Base-by-base conservation (phyloP, 2,329 filamentous ascomycete species). In the Pezicula neosporulosa region DNA sequence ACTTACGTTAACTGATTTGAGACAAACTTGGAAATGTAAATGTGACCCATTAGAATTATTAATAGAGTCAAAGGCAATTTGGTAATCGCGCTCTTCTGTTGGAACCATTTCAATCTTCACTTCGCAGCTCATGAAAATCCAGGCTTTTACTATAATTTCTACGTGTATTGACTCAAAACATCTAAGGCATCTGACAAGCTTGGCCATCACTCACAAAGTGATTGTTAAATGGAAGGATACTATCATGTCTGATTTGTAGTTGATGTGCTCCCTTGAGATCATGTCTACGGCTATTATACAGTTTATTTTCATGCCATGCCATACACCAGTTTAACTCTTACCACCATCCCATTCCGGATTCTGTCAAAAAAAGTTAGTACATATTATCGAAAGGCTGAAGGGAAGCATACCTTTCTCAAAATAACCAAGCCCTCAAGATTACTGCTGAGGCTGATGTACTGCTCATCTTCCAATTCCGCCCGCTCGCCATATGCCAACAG, bases 391-490 rank as follows among this genome's bases (percentile, higher is more conserved):
- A 4, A 36, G 4, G 15, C 37, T 19, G 21, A 10, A 18, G n/a
- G 28, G 38, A 10, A n/a, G 50, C 82, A 73, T 80, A 96, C 93
- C 90, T 97, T 97, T 78, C 88, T 87, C 71, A 99, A 77, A 70
- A 99, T 97, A 51, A 97, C 93, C 64, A 99, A 78, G 30, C 94
- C 94, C 74, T 99, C 94, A 56, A 99, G 78, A 48, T 86, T 96
- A 74, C 85, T 94, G 68, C 86, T 95, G 66, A 99, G 75, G 71
- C 88, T 90, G 58, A 97, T 86, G 70, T 97, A 99, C 74, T 99
- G 86, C 74, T 99, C 94, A 65, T 99, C 94, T 71, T 99, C 94
- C 47, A 99, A 77, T 77, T 99, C 94, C 9, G 94, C 94, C 63
- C 95, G 82, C 77, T 99, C 94, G 28, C 95, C 94, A 66, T 96